phyloP scores from a whole-genome alignment of 345 rosid genomes.

The Aquilaria malaccensis region DNA sequence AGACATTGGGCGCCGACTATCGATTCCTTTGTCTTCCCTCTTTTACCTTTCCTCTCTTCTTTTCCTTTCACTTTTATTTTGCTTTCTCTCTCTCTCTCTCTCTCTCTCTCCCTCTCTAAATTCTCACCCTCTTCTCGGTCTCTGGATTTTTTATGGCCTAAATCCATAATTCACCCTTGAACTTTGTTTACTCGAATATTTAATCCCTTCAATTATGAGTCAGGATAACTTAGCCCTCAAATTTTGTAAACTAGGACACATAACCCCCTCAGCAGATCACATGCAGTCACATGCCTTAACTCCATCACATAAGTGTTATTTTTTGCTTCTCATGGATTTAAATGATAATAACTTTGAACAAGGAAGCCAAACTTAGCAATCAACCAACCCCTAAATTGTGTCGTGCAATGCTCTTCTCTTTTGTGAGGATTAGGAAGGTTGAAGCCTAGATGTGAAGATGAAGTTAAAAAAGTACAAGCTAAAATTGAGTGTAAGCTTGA shows the following conservation, averaged over 20 bases:
- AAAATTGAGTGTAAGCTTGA: slow-evolving; percentile 62
- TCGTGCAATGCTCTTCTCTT: neutral
- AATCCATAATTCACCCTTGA: neutral
- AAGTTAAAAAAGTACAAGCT: slow-evolving; percentile 46
- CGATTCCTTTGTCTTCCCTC: slow-evolving; percentile 32
- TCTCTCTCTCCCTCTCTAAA: neutral
- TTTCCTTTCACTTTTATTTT: neutral
- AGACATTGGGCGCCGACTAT: slow-evolving; percentile 51
- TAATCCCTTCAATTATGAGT: too few species aligned
- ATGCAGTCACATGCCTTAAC: too few species aligned
- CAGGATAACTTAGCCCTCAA: too few species aligned
- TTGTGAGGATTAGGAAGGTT: slow-evolving; percentile 33
- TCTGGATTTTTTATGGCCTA: neutral
- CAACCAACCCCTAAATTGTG: too few species aligned
- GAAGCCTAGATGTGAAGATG: slow-evolving; percentile 60
- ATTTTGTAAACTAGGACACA: too few species aligned
- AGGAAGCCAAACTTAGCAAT: too few species aligned
- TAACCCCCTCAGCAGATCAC: too few species aligned
- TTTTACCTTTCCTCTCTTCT: slow-evolving; percentile 1
- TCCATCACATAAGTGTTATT: too few species aligned
- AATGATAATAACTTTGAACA: too few species aligned
- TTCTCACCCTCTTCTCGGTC: neutral
- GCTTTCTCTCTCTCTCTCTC: neutral
- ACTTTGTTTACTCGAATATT: too few species aligned
- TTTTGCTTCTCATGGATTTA: too few species aligned